Evolutionary conservation across 2,329 filamentous ascomycete species (phyloP), one percentile per base, ranked within the genome.

Genomic region (Metarhizium rileyi): DNA sequence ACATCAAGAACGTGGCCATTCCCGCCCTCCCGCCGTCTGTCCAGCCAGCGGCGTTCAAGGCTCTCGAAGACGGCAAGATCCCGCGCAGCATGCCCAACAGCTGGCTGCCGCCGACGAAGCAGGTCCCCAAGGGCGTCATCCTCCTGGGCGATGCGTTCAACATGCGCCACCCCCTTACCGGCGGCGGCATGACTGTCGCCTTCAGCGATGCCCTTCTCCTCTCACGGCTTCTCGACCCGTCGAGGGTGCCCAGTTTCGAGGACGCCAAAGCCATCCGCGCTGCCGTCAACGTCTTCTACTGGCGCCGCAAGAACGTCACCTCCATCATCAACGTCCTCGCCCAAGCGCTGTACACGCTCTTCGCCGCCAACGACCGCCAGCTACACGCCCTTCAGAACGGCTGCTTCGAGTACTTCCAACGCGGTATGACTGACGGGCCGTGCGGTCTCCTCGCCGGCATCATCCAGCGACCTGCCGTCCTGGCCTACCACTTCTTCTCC

Each of bases 141-240:
- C 73, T 98, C 33, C 77, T 97, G 8, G 93, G 93, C 52, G 93
- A 98, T 65, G 91, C 93, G 14, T 84, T 95, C 77, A 98, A 98
- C 73, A 98, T 98, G 93, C 87, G 93, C n/a, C 93, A 98, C 69
- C 93, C 93, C 2, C 77, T 98, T 12, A 98, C 93, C 0, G 93
- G 93, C 48, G 93, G 93, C 56, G 93, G 93, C 59, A 98, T 98
- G 93, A 97, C 91, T 0, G 93, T 97, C 2, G 93, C 89, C 1
- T 86, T 98, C 67, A 95, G 91, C 70, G 93, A 98, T 63, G 90
- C 87, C 1, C 77, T 93, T 10, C 69, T 94, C 1, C 76, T 98
- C 25, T 74, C 85, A 1, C 77, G 84, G 8, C 73, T 96, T 22
- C 78, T 98, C 2, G 74, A 80, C 35, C 90, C 89, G 0, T 70